Base-by-base conservation (phyloP, 2,329 filamentous ascomycete species). In the Verticillium nubilum region DNA sequence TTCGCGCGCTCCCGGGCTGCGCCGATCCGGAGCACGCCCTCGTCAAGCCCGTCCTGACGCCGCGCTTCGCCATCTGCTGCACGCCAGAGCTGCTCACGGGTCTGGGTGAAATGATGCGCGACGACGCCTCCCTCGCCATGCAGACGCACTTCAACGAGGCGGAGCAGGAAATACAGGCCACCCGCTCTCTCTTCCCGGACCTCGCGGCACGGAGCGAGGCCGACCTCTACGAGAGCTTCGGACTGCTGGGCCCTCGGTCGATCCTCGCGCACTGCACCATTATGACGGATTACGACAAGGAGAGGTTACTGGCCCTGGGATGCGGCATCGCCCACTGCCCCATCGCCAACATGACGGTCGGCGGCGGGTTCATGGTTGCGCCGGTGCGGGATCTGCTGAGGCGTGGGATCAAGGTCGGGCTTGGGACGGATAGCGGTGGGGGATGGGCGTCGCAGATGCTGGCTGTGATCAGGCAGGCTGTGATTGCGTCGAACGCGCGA, bases 141-240 rank as follows among this genome's bases (percentile, higher is more conserved):
- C 86, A 89, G 70, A 88, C 86, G 3, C 86, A 89, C 68, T 88
- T 89, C 73, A 84, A 87, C 69, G 86, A 89, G 67, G 84, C 86
- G 0, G 74, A 78, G 65, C 80, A 86, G 61, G 86, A 89, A 68
- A 83, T 86, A 58, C 63, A 73, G 1, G 78, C 80, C 23, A 88
- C 86, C 0, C 71, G 69, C 7, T 68, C 75, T 1, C 71, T 89
- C 2, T 88, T 87, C 64, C 84, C 84, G 0, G 69, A 76, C 0
- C 85, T 85, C 56, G 58, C 61, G 6, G 37, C 37, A 15, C 64
- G 67, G 2, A 84, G 76, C 58, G 86, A 89, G 68, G 82, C 78
- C 0, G 84, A 87, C 58, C 72, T 89, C 3, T 89, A 89, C 65
- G 72, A 76, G 10, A 68, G 76, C 63, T 86, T 80, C 60, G 78